phyloP scores from a whole-genome alignment of 352 stramenopile genomes.

The Globisporangium megalacanthum region DNA sequence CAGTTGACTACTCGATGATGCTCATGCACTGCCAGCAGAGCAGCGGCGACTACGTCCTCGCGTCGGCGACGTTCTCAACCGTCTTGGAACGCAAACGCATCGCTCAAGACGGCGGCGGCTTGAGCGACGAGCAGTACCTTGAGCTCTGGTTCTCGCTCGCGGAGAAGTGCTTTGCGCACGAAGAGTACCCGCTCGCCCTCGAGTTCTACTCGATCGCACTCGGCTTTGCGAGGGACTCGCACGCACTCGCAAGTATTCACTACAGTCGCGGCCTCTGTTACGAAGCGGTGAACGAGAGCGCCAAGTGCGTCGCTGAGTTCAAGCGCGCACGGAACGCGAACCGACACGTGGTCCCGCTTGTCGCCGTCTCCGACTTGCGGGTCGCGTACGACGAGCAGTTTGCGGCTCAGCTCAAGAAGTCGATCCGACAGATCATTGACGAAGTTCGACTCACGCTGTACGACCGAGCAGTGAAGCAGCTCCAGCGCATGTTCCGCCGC shows the following conservation, averaged over 20 bases:
- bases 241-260: slow-evolving; percentile 40
- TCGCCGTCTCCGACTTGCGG: slow-evolving; percentile 37
- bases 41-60: slow-evolving; percentile 48
- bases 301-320: slow-evolving; percentile 51
- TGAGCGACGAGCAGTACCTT: slow-evolving; percentile 50
- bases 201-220: slow-evolving; percentile 56
- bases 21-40: slow-evolving; percentile 60
- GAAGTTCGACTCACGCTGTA: slow-evolving; percentile 59
- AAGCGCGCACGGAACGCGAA: slow-evolving; percentile 65
- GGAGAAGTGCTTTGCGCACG: slow-evolving; percentile 58
- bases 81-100: slow-evolving; percentile 29
- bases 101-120: slow-evolving; percentile 18
- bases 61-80: slow-evolving; percentile 37
- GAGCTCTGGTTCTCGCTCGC: slow-evolving; percentile 46
- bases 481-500: slow-evolving; percentile 57
- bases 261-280: slow-evolving; percentile 59
- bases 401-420: slow-evolving; percentile 33
- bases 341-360: slow-evolving; percentile 41
- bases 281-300: slow-evolving; percentile 38
- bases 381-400: slow-evolving; percentile 42
- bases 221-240: slow-evolving; percentile 62
- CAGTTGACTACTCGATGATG: slow-evolving; percentile 52
- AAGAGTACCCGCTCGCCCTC: slow-evolving; percentile 56
- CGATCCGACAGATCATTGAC: slow-evolving; percentile 40
- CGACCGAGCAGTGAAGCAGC: slow-evolving; percentile 43